These are phyloP conservation scores for Cenchrus fungigraminus DNA, from an alignment of 176 grass and related monocot genomes.

Conservation along the genomic window DNA sequence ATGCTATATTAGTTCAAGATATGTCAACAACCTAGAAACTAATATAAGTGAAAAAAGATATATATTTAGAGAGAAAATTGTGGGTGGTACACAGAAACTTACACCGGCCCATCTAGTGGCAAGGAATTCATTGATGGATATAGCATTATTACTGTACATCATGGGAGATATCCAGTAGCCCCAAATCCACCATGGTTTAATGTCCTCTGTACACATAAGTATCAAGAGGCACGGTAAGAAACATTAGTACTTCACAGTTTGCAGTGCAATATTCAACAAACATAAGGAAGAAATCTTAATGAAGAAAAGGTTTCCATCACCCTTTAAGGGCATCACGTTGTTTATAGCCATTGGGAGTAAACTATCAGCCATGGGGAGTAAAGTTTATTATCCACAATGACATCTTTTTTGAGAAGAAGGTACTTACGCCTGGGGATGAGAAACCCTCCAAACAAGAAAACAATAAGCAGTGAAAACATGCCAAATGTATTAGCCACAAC, in stretches of 20 bases:
- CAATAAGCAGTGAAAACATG: conserved; percentile 54
- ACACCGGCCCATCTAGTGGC: conserved; percentile 73
- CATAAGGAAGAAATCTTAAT: not conserved
- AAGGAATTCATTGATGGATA: conserved; percentile 92
- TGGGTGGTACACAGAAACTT: conserved; percentile 36
- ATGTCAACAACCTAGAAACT: not conserved
- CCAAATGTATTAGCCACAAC: conserved; percentile 85
- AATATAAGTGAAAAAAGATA: not conserved
- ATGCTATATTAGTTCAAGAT: conserved; percentile 24
- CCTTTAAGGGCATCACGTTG: not conserved
- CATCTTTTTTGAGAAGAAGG: not conserved
- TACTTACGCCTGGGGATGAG: conserved; percentile 67
- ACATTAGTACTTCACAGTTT: not conserved
- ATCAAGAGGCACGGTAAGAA: not conserved
- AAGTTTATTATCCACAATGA: not conserved
- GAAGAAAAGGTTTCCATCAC: not conserved
- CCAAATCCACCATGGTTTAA: conserved; percentile 94
- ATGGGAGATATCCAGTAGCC: conserved; percentile 86
- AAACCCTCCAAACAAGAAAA: conserved; percentile 85
- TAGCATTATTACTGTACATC: conserved; percentile 85
- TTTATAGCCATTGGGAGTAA: not conserved
- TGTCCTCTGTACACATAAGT: conserved; percentile 61
- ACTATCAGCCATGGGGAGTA: not conserved
- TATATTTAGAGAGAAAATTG: not conserved
- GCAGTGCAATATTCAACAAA: not conserved